phyloP scores from a whole-genome alignment of 2,329 filamentous ascomycete genomes.

The Alternaria atra region DNA sequence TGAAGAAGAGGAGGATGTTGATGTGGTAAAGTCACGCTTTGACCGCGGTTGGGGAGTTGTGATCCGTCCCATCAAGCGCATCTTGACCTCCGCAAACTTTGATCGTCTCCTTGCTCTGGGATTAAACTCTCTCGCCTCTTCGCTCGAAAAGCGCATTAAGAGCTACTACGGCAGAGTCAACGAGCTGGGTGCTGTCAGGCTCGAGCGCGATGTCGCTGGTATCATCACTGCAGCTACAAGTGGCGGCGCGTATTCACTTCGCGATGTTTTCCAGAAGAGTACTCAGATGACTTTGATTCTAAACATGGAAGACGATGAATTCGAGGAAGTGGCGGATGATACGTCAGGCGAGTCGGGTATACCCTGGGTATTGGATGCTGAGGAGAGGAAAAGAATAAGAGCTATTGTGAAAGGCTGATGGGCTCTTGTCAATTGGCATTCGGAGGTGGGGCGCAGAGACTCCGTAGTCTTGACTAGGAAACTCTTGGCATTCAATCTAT shows the following conservation, averaged over 20 bases:
- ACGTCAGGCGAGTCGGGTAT: constrained; percentile 66
- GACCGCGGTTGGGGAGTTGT: constrained; percentile 85
- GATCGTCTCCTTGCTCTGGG: constrained; percentile 78
- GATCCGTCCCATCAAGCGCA: constrained; percentile 81
- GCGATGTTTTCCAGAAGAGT: constrained; percentile 79
- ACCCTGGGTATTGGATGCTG: constrained; percentile 74
- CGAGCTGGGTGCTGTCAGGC: constrained; percentile 79
- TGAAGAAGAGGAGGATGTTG: constrained; percentile 60
- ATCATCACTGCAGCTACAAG: constrained; percentile 72
- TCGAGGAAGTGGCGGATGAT: constrained; percentile 74
- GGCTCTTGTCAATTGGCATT: background rate
- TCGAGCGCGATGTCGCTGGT: constrained; percentile 84
- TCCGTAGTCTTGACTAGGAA: background rate
- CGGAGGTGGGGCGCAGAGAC: background rate
- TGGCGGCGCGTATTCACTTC: constrained; percentile 76
- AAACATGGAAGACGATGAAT: constrained; percentile 96
- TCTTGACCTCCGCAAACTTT: constrained; percentile 82
- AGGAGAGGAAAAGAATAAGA: constrained; percentile 78
- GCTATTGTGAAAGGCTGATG: constrained; percentile 64
- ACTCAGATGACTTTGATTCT: constrained; percentile 84
- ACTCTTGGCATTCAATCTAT: constrained; percentile 32
- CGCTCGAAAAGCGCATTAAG: constrained; percentile 89
- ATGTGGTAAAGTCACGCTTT: constrained; percentile 80
- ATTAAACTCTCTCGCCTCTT: constrained; percentile 75
- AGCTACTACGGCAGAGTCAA: constrained; percentile 81